Evolutionary conservation across 805 yeast species (phyloP).

Genomic region (Candida morakotiae): DNA sequence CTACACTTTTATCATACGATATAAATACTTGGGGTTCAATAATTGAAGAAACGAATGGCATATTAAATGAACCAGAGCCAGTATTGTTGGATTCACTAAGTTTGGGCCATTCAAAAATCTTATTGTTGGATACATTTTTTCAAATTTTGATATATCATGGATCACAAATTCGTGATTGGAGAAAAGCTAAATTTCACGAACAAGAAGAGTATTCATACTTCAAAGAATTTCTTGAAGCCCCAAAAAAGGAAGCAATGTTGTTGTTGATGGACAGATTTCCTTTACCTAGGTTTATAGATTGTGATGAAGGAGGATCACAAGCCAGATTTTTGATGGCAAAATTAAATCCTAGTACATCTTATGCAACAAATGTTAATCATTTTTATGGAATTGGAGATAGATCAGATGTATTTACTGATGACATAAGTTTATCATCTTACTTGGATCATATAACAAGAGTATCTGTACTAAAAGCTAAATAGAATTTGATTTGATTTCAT

Average conservation of each 20-base stretch:
- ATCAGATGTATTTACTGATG: constrained; percentile 50
- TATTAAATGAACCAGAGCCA: constrained; percentile 49
- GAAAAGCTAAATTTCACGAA: constrained; percentile 60
- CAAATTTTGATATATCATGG: constrained; percentile 68
- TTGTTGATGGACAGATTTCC: constrained; percentile 65
- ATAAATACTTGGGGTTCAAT: constrained; percentile 37
- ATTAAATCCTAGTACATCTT: constrained; percentile 61
- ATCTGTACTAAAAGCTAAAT: constrained; percentile 17
- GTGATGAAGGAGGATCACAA: constrained; percentile 74
- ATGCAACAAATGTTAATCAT: constrained; percentile 37
- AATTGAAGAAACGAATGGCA: constrained; percentile 26
- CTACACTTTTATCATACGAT: constrained; percentile 58
- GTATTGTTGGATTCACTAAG: constrained; percentile 64
- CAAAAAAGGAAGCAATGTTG: constrained; percentile 63
- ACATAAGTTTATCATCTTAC: constrained; percentile 51
- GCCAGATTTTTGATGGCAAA: constrained; percentile 69
- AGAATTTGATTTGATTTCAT: background rate
- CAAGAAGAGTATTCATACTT: constrained; percentile 56
- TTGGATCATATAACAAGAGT: constrained; percentile 49
- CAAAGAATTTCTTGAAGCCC: constrained; percentile 55
- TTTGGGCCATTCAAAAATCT: constrained; percentile 51
- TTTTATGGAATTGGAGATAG: constrained; percentile 14
- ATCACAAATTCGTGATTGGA: constrained; percentile 63
- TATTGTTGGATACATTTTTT: constrained; percentile 65
- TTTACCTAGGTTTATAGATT: constrained; percentile 66